These are phyloP conservation scores for Pseudogymnoascus sp. DNA, from an alignment of 2,329 filamentous ascomycete species.

Conservation along the genomic window DNA sequence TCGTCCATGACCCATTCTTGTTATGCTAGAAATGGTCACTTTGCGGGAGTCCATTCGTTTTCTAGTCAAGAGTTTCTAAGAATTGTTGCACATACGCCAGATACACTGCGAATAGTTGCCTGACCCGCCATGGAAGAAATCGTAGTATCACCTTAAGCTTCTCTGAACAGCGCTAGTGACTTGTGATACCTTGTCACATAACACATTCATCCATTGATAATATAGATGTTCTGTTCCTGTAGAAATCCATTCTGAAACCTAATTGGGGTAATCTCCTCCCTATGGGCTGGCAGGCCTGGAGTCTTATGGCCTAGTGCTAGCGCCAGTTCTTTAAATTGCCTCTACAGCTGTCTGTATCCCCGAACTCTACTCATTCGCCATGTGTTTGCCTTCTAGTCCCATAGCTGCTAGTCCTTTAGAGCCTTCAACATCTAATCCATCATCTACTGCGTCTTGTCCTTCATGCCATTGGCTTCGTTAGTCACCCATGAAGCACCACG, in stretches of 20 bases:
- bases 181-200: conserved; percentile 8
- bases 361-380: neutral
- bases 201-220: neutral
- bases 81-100: neutral
- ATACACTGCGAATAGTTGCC: neutral
- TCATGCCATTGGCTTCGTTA: neutral
- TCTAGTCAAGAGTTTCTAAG: neutral
- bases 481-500: neutral
- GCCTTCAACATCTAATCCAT: neutral
- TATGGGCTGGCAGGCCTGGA: neutral
- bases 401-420: neutral
- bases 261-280: neutral
- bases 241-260: neutral
- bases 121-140: neutral
- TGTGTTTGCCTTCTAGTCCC: neutral
- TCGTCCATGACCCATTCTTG: neutral
- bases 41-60: neutral
- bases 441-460: neutral
- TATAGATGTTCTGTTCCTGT: neutral
- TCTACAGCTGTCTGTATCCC: neutral
- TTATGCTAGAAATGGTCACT: conserved; percentile 1
- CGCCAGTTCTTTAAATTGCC: neutral
- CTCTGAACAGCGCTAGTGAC: neutral
- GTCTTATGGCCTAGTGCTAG: neutral
- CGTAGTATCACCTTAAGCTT: neutral